Percentiles rank a stretch among this genome's conserved stretches.
These are phyloP conservation scores for Candida germanica DNA, from an alignment of 805 yeast species.

Conservation along the genomic window DNA sequence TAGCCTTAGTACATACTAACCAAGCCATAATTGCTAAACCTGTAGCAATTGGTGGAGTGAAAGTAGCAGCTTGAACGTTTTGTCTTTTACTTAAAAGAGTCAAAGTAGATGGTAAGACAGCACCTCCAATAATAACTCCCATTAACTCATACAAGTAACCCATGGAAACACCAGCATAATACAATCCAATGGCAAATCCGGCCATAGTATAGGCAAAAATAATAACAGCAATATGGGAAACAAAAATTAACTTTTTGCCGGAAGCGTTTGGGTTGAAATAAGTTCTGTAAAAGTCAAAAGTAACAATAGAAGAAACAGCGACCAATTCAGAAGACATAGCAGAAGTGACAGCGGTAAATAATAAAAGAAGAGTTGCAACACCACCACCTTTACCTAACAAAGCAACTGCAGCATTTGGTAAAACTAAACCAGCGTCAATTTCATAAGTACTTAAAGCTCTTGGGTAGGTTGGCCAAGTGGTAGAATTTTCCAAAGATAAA, in stretches of 20 bases:
- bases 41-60: conserved; percentile 79
- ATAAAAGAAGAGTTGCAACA: conserved; percentile 70
- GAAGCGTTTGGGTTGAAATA: conserved; percentile 77
- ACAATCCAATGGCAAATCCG: conserved; percentile 77
- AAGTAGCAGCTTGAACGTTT: conserved; percentile 65
- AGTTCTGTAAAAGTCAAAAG: conserved; percentile 81
- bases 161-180: conserved; percentile 79
- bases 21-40: conserved; percentile 65
- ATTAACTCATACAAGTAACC: conserved; percentile 83
- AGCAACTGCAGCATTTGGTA: conserved; percentile 79
- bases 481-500: conserved; percentile 63
- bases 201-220: conserved; percentile 62
- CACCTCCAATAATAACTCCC: conserved; percentile 88
- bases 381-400: conserved; percentile 88
- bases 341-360: conserved; percentile 90
- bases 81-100: conserved; percentile 63
- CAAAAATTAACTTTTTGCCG: conserved; percentile 66
- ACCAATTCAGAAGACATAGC: conserved; percentile 91
- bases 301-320: conserved; percentile 79
- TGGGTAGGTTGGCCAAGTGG: conserved; percentile 81
- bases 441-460: conserved; percentile 60
- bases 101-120: conserved; percentile 73
- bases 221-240: conserved; percentile 67
- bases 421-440: conserved; percentile 76
- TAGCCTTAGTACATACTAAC: conserved; percentile 36